Conservation (phyloP, 2,329 filamentous ascomycete genomes). For the Blastomyces emzantsi region DNA sequence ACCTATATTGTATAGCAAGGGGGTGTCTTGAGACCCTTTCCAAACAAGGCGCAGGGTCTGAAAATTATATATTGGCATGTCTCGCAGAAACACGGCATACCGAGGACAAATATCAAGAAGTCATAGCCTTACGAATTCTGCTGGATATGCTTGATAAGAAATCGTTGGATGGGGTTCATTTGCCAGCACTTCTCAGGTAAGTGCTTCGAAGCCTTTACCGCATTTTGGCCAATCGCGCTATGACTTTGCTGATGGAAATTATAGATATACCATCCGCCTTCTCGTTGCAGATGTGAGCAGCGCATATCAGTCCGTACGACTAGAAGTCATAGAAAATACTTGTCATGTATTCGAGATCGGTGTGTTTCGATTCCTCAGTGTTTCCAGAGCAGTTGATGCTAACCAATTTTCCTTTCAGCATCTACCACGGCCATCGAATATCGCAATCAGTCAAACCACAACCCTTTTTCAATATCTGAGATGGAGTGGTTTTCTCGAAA, state of each 20-base stretch:
- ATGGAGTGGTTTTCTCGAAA: constrained; percentile 79
- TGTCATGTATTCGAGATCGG: constrained; percentile 48
- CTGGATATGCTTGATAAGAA: constrained; percentile 47
- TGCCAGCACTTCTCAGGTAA: constrained; percentile 57
- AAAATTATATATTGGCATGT: constrained; percentile 67
- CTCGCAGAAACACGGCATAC: constrained; percentile 63
- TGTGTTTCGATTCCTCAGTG: constrained; percentile 19
- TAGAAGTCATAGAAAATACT: constrained; percentile 38
- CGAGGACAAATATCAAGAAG: constrained; percentile 53
- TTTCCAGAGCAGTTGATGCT: not conserved
- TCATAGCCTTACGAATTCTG: constrained; percentile 51
- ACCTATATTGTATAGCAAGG: constrained; percentile 37
- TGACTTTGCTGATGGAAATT: constrained; percentile 4
- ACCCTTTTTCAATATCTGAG: constrained; percentile 54
- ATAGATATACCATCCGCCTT: constrained; percentile 38
- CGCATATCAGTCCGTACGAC: constrained; percentile 20
- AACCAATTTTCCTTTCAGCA: constrained; percentile 21
- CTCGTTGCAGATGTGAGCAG: constrained; percentile 38
- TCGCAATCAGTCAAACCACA: constrained; percentile 36
- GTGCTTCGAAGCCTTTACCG: constrained; percentile 16
- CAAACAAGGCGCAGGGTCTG: constrained; percentile 44
- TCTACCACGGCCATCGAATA: constrained; percentile 38
- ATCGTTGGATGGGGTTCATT: constrained; percentile 44
- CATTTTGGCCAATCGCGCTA: not conserved
- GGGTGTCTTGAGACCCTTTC: constrained; percentile 56